Conservation (phyloP, 192 early-diverging fungal species). For the Piromyces sp. region DNA sequence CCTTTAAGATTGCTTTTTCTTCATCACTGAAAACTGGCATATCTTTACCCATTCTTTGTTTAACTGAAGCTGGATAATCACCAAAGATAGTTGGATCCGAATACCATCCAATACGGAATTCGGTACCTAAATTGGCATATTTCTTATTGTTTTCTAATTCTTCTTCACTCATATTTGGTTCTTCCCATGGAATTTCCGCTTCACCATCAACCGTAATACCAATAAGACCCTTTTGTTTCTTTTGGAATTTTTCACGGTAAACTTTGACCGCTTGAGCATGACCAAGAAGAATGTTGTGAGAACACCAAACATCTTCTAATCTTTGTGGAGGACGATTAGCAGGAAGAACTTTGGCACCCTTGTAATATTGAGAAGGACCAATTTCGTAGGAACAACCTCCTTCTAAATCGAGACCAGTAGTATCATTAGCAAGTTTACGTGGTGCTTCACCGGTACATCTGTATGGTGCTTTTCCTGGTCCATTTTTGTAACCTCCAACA, state of each 20-base stretch:
- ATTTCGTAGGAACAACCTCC: slow-evolving; percentile 3
- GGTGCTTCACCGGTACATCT: neutral
- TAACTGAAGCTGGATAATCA: slow-evolving; percentile 15
- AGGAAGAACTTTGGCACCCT: neutral
- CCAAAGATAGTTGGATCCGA: slow-evolving; percentile 17
- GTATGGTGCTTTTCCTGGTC: neutral
- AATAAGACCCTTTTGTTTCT: slow-evolving; percentile 8
- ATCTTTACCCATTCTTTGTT: slow-evolving; percentile 3
- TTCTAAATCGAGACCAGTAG: neutral
- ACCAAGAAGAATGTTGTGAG: slow-evolving; percentile 11
- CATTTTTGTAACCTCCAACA: slow-evolving; percentile 3
- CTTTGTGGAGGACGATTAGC: slow-evolving; percentile 6
- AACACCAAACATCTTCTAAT: slow-evolving; percentile 2
- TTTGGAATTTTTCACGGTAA: slow-evolving; percentile 5
- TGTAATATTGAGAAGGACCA: slow-evolving; percentile 5
- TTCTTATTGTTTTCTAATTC: neutral
- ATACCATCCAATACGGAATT: slow-evolving; percentile 15
- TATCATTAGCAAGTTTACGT: neutral
- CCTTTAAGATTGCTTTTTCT: slow-evolving; percentile 10
- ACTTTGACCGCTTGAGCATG: slow-evolving; percentile 10
- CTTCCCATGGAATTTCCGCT: neutral
- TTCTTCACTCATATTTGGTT: neutral
- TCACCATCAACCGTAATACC: slow-evolving; percentile 10
- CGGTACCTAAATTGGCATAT: slow-evolving; percentile 7
- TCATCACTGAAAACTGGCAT: slow-evolving; percentile 13